A percentile compares a stretch with the other conserved stretches of the same genome.
Evolutionary conservation across 2,329 filamentous ascomycete genomes (phyloP).

Genomic region (Teratosphaeria viscida): DNA sequence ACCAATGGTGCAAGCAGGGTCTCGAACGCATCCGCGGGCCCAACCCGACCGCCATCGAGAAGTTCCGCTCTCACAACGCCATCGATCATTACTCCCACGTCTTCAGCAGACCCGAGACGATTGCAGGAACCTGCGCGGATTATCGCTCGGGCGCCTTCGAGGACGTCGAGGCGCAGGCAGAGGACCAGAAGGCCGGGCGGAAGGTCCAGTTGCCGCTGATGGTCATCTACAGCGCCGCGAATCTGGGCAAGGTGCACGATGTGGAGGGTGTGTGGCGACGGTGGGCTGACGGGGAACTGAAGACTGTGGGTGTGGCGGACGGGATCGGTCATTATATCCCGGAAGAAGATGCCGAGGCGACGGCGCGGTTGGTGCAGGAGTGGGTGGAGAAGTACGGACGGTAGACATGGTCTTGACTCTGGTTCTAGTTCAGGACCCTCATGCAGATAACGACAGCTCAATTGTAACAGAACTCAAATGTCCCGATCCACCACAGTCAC

Average conservation of each 20-base stretch:
- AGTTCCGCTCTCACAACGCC: conserved; percentile 27
- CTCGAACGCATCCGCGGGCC: conserved; percentile 23
- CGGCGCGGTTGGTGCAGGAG: conserved; percentile 19
- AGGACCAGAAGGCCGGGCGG: conserved; percentile 35
- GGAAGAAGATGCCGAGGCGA: conserved; percentile 33
- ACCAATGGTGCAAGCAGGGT: conserved; percentile 26
- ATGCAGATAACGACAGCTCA: not conserved
- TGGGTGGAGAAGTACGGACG: conserved; percentile 14
- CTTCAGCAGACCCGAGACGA: conserved; percentile 33
- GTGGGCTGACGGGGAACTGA: conserved; percentile 32
- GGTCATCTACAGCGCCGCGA: conserved; percentile 35
- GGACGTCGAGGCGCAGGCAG: conserved; percentile 34
- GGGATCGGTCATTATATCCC: conserved; percentile 38
- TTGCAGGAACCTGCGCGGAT: conserved; percentile 37
- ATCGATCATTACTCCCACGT: conserved; percentile 34
- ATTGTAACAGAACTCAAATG: not conserved
- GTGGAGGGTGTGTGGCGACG: conserved; percentile 34
- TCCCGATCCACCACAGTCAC: too few relatives aligned
- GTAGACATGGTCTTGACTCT: not conserved
- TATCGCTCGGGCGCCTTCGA: conserved; percentile 35
- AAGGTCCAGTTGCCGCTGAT: conserved; percentile 35
- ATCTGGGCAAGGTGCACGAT: conserved; percentile 34
- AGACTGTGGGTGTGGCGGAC: conserved; percentile 24
- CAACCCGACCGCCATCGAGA: conserved; percentile 21
- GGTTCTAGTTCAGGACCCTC: not conserved